Evolutionary conservation across 2,329 filamentous ascomycete genomes (phyloP), one percentile per base, ranked within the genome.

Genomic region (Zasmidium angulare): DNA sequence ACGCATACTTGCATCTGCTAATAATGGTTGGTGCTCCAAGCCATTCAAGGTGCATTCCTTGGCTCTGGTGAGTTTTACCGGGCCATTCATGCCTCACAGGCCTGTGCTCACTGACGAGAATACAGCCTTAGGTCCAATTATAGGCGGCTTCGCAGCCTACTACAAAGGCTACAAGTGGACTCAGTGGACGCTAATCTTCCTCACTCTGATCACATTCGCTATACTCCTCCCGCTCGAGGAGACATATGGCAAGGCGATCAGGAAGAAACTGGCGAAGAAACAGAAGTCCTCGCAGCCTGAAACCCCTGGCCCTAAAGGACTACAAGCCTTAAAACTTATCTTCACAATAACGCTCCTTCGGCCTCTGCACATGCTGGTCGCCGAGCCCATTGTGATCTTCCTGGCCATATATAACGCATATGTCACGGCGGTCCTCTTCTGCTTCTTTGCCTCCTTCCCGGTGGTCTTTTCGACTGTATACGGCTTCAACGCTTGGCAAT

Each of bases 161-260:
- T 56, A 46, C 6, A 68, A 66, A 50, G 66, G 65, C 51, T 74
- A 71, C 70, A 63, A 69, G 7, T 74, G 72, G 72, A 74, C 72
- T 1, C 68, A 71, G 55, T 74, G 67, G 67, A 53, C 73, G n/a
- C 68, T 73, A 50, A 62, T 68, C 43, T 63, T 66, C 46, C 60
- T 61, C 46, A 56, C 71, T 12, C 63, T 65, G 0, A 58, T 69
- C 23, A 43, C 68, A 0, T 62, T 67, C 52, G 63, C 61, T 1
- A 46, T 62, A 2, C 59, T 50, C 17, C 7, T 81, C 2, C 72
- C 77, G 2, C 69, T 70, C 59, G 63, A 60, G 12, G 73, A 75
- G 62, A 73, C 73, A 1, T 75, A 75, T 36, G 61, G 67, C 47
- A 62, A 65, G 24, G 63, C 59, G 1, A 70, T 74, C 19, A 57